Base-by-base conservation (phyloP, 345 rosid genomes). In the Populus nigra region DNA sequence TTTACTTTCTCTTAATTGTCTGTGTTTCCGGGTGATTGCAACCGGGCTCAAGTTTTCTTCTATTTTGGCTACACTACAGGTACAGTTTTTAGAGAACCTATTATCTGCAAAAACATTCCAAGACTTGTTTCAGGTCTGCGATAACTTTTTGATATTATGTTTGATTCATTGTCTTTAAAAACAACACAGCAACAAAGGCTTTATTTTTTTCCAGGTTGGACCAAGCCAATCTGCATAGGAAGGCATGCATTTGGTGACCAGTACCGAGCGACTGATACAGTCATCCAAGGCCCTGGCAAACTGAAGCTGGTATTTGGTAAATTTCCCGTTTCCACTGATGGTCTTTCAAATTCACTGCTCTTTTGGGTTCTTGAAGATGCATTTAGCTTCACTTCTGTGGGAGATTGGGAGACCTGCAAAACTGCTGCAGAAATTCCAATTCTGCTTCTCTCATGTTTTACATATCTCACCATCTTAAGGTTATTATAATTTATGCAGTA, bases 241-340 rank as follows among this genome's bases (percentile, higher is more conserved):
- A 93, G 99, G 49, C 99, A 93, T 88, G 98, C 99, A 57, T 96
- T 90, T 79, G 98, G 99, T 78, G 98, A 96, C 79, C 98, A 96
- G 79, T 93, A 92, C 77, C 85, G 92, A 72, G 99, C 99, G 16
- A 96, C 98, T 80, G 99, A 96, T 83, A 29, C 87, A 53, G 95
- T 93, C 25, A 90, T 96, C 71, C 87, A 88, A 86, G 98, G 98
- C 81, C 77, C 97, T 62, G 99, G 99, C 76, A 92, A 90, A 84
- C 93, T 93, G 71, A 96, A 94, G 79, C 74, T 96, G 80, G 87
- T 91, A 47, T 96, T 90, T 84, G 99, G 99, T 93, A 89, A 76
- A n/a, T 68, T 20, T 70, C 25, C 22, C 3, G 23, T 50, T 5
- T 68, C 27, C 31, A 67, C 22, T 29, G 53, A 15, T 22, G 7